Base-by-base conservation (phyloP, 2,329 filamentous ascomycete genomes). In the Claviceps pusilla region DNA sequence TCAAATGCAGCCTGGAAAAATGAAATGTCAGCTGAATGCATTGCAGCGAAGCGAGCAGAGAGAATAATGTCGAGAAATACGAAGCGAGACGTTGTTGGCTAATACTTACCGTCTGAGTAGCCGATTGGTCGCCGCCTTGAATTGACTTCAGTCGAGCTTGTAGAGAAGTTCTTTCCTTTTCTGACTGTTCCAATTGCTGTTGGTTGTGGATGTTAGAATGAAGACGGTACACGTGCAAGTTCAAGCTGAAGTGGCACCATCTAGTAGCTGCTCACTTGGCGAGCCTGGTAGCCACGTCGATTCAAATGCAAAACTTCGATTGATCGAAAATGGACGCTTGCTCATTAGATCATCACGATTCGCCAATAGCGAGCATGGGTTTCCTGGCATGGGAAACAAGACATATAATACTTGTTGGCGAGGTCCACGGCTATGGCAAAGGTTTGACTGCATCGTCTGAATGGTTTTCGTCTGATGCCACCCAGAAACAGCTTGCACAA, bases 171-270 rank as follows among this genome's bases (percentile, higher is more conserved):
- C 73, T 77, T 48, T 80, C 78, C 58, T 75, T 71, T 58, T 82
- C 78, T 14, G 75, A 71, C 61, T 78, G 74, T 58, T 82, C 78
- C 60, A 78, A 72, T 77, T 81, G 78, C 77, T 81, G 60, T 43
- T 45, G 19, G 10, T 43, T n/a, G 41, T 4, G 3, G 16, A n/a
- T 24, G 54, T 56, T 53, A 56, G 54, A 48, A 50, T 19, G 9
- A 49, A 14, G 2, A 42, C 35, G 46, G 33, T 14, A 41, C 31
- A 29, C 35, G n/a, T 37, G 33, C 45, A 43, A 31, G 49, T 48
- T 29, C 10, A 37, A 43, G 9, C 14, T 31, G 28, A 48, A 50
- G 39, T 42, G 24, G 24, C 35, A 49, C 16, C 35, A 28, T 29
- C 9, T 51, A 24, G n/a, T 24, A 3, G 35, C 49, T 37, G 41